Conservation (phyloP, 2,329 filamentous ascomycete species). For the Aspergillus versicolor region DNA sequence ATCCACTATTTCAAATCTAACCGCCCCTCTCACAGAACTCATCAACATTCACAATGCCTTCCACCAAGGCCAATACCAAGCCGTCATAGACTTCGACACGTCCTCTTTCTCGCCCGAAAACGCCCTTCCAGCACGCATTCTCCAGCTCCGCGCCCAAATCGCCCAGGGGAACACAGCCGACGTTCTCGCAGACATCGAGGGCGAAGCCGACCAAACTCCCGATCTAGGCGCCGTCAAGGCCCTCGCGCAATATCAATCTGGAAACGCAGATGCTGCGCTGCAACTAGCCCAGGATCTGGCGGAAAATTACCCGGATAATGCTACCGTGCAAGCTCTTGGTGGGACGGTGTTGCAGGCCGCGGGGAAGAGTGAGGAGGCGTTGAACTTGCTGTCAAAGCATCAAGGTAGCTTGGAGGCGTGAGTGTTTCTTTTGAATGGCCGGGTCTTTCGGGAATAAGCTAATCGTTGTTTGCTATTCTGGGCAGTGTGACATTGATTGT, state of each 20-base stretch:
- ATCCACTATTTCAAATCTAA: constrained; percentile 9
- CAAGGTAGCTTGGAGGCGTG: constrained; percentile 78
- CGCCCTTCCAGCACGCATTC: constrained; percentile 69
- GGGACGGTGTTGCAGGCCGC: constrained; percentile 79
- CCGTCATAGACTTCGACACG: constrained; percentile 82
- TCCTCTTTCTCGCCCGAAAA: constrained; percentile 77
- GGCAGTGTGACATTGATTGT: constrained; percentile 76
- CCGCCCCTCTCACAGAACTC: constrained; percentile 52
- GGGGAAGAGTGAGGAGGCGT: constrained; percentile 80
- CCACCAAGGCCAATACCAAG: constrained; percentile 78
- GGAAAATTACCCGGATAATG: constrained; percentile 67
- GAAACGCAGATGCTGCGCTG: constrained; percentile 63
- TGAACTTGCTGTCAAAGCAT: constrained; percentile 76
- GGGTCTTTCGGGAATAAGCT: not conserved
- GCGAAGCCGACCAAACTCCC: constrained; percentile 60
- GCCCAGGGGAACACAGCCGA: constrained; percentile 75
- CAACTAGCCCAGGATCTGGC: constrained; percentile 66
- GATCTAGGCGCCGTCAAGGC: constrained; percentile 76
- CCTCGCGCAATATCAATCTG: constrained; percentile 66
- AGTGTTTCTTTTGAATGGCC: constrained; percentile 26
- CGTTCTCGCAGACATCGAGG: constrained; percentile 67
- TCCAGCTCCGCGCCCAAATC: constrained; percentile 78
- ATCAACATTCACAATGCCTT: constrained; percentile 67
- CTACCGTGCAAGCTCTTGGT: constrained; percentile 75
- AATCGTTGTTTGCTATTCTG: constrained; percentile 1